These are phyloP conservation scores for Colletotrichum godetiae DNA, from an alignment of 2,329 filamentous ascomycete genomes.

Conservation along the genomic window DNA sequence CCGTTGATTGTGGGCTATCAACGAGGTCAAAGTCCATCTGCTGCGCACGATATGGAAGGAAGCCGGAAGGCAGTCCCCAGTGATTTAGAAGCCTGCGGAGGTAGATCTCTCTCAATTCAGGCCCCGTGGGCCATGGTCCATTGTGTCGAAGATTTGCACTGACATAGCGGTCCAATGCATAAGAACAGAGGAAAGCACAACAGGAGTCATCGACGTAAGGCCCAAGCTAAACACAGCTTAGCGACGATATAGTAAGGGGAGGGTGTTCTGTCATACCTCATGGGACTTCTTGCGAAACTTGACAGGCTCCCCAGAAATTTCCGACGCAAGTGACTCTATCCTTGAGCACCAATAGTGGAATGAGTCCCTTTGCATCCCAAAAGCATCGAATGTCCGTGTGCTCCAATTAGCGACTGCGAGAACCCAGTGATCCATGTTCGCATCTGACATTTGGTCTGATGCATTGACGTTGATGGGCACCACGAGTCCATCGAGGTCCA, in stretches of 20 bases:
- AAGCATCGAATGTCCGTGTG: not conserved
- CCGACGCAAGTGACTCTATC: not conserved
- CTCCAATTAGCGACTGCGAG: not conserved
- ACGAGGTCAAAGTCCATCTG: too few species aligned
- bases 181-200: not conserved
- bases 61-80: too few species aligned
- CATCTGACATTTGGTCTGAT: not conserved
- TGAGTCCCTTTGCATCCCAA: not conserved
- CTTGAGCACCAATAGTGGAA: not conserved
- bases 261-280: not conserved
- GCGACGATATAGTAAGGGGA: not conserved
- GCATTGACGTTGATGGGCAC: not conserved
- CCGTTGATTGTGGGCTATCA: too few species aligned
- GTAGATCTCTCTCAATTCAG: not conserved
- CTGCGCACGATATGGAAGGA: too few species aligned
- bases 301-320: not conserved
- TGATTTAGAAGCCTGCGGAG: not conserved
- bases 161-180: not conserved
- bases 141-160: not conserved
- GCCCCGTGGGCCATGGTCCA: not conserved
- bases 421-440: not conserved
- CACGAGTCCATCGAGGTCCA: not conserved
- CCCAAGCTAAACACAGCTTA: not conserved
- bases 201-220: not conserved
- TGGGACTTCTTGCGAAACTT: not conserved